Evolutionary conservation across 768 basidiomycete genomes (phyloP), one percentile per base, ranked within the genome.

Genomic region (Suillus tomentosus): DNA sequence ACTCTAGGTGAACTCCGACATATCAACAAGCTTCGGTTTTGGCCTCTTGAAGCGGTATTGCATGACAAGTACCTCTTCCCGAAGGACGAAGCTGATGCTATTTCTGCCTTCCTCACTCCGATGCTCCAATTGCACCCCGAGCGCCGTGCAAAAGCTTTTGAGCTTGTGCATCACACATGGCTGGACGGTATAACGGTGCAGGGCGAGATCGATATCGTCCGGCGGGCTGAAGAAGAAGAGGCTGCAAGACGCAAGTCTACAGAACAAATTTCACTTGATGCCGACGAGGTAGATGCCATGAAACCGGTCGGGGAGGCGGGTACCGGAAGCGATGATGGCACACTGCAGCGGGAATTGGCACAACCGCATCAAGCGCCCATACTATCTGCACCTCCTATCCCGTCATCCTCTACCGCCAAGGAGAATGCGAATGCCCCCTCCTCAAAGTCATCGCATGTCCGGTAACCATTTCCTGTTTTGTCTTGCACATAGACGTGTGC

Each of bases 61-160:
- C 88, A 92, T 71, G 96, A 99, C 82, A 99, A 99, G 79, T 99
- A 99, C 79, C 86, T 97, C 62, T 94, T 99, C 72, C 88, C 94
- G 1, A 84, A 85, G 58, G 78, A 83, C 5, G 95, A 96, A 60
- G 93, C 96, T 1, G 91, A 92, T 50, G 80, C 85, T 45, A 88
- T 98, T 65, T 84, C 89, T 3, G 83, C 86, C 1, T 96, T 97
- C 83, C 80, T 96, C 15, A 82, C 81, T 14, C 95, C 95, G 4
- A 97, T 99, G 96, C 82, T 99, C 10, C 82, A 92, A 36, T 85
- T 97, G 22, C 87, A 91, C 70, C 92, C 96, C 0, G 95, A 96
- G 66, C 89, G 91, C 69, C 87, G 96, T 34, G 95, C 95, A 0
- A 89, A 88, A 64, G 96, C 96, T 0, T 78, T 82, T n/a, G 95